A percentile compares a stretch with the other conserved stretches of the same genome.
phyloP scores from a whole-genome alignment of 2,329 filamentous ascomycete genomes.

The Fusarium sp. region DNA sequence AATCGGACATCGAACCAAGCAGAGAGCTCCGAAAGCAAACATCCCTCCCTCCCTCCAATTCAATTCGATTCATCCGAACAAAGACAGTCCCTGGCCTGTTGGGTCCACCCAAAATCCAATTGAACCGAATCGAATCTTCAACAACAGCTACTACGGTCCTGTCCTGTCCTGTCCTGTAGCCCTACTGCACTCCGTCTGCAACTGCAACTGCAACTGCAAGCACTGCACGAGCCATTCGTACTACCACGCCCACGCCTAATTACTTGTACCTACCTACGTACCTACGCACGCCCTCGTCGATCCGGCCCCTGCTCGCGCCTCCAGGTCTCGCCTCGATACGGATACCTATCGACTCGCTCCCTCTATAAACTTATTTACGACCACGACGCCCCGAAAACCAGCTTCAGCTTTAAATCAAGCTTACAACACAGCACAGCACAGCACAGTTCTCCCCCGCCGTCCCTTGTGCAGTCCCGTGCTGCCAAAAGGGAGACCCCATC shows the following conservation, averaged over 20 bases:
- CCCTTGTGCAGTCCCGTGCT: conserved; percentile 18
- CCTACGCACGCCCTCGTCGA: conserved; percentile 16
- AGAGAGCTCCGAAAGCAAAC: conserved; percentile 26
- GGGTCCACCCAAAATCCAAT: conserved; percentile 13
- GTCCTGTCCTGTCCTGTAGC: neutral
- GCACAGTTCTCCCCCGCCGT: neutral
- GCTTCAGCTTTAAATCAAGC: conserved; percentile 25
- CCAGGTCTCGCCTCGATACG: conserved; percentile 6
- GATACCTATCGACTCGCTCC: neutral
- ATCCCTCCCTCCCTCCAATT: conserved; percentile 1
- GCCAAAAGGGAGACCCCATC: conserved; percentile 24
- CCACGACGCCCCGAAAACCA: conserved; percentile 9
- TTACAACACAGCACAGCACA: neutral
- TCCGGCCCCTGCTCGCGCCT: conserved; percentile 15
- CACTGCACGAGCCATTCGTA: conserved; percentile 5
- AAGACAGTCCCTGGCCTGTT: conserved; percentile 20
- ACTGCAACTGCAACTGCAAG: conserved; percentile 1
- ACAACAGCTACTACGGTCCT: conserved; percentile 5
- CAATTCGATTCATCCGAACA: conserved; percentile 12
- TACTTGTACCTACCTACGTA: neutral
- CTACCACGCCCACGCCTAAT: neutral
- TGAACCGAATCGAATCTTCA: conserved; percentile 24
- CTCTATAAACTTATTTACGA: neutral
- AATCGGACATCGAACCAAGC: conserved; percentile 24
- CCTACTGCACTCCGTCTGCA: conserved; percentile 12